phyloP scores from a whole-genome alignment of 2,329 filamentous ascomycete species.

The Lecanoromycetidae sp. region DNA sequence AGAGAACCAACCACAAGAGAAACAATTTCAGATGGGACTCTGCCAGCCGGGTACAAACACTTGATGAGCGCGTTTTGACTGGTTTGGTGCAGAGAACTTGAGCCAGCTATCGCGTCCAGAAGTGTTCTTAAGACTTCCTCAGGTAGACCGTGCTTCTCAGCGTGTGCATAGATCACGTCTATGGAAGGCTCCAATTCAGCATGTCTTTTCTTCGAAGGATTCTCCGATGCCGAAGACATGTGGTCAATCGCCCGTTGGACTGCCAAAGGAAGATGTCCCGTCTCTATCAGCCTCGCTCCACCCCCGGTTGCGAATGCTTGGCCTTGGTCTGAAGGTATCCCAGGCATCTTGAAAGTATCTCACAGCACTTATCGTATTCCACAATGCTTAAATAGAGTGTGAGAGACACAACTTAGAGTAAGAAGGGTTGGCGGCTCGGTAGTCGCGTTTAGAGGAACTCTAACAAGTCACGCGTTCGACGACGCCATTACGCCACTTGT shows the following conservation, averaged over 20 bases:
- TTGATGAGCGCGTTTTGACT: constrained; percentile 57
- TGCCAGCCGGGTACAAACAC: constrained; percentile 61
- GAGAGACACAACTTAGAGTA: too few species aligned
- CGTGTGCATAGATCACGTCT: constrained; percentile 49
- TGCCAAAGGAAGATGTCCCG: not conserved
- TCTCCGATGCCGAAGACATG: not conserved
- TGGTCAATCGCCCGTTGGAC: not conserved
- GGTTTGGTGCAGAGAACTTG: constrained; percentile 62
- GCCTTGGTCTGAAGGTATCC: too few species aligned
- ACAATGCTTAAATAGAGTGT: too few species aligned
- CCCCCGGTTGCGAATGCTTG: too few species aligned
- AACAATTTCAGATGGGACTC: constrained; percentile 42
- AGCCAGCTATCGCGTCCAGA: constrained; percentile 53
- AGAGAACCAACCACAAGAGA: constrained; percentile 58
- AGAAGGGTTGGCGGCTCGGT: too few species aligned
- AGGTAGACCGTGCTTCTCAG: constrained; percentile 57
- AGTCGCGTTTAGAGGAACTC: too few species aligned
- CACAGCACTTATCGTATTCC: too few species aligned
- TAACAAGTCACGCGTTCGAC: too few species aligned
- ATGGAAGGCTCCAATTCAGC: constrained; percentile 26
- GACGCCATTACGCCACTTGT: too few species aligned
- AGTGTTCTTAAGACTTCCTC: constrained; percentile 49
- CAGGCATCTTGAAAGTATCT: too few species aligned
- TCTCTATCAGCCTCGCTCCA: too few species aligned
- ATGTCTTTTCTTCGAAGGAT: not conserved